Base-by-base conservation (phyloP, 2,329 filamentous ascomycete species). In the Penicillium sp. region DNA sequence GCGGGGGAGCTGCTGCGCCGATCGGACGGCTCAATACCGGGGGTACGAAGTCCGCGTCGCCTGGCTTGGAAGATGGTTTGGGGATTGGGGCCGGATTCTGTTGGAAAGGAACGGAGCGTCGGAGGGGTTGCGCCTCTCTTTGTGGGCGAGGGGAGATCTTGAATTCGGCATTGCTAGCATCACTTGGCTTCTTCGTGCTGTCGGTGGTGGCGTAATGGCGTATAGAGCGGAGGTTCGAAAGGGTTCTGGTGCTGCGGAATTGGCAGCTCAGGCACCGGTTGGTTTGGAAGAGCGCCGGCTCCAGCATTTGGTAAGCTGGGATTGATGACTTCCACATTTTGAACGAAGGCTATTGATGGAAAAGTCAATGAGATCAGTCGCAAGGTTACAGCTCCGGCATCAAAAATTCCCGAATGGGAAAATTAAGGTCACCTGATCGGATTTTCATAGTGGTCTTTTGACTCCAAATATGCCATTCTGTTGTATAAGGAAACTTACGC, bases 1-100 rank as follows among this genome's bases (percentile, higher is more conserved):
- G 77, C 0, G 95, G 95, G 2, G 92, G 89, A 37, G 84, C 77
- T 11, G 82, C 81, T 75, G 96, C 86, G 60, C 95, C 95, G 64
- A 99, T 93, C 14, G 95, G 93, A 37, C 91, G 86, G 39, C 80
- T 78, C 53, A 88, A 79, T 1, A 79, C 78, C 49, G 80, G 78
- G 8, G 83, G 84, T 7, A 77, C 75, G 68, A 83, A 83, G 49
- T 81, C 76, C 59, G 73, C 65, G 46, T 75, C 74, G 43, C 69
- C 71, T 7, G 70, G 65, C 44, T 72, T 58, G 22, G 64, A 54
- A 3, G 56, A 43, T 35, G 63, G 60, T 11, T 61, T 59, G 31
- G 52, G 52, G 29, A 4, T 43, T 10, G 62, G 53, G 8, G 66
- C 55, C 16, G 60, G 63, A 52, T 73, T 71, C 50, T 68, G 68